phyloP scores from a whole-genome alignment of 2,329 filamentous ascomycete genomes.

The Aureobasidium sp. region DNA sequence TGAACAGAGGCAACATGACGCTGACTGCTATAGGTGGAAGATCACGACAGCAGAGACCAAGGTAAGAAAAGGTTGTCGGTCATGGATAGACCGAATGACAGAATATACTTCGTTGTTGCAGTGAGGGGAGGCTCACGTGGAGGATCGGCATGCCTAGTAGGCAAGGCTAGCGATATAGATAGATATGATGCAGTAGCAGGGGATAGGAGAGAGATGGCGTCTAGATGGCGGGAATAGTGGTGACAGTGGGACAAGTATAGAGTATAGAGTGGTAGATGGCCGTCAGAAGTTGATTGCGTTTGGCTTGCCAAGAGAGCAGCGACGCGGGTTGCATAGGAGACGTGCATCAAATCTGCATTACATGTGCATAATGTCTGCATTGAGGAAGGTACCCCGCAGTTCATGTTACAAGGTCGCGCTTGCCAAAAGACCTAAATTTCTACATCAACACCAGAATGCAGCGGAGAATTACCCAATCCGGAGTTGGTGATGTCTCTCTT shows the following conservation, averaged over 20 bases:
- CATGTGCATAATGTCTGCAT: not conserved
- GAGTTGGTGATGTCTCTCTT: slow-evolving; percentile 1
- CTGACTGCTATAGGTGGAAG: not conserved
- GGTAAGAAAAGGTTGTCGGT: not conserved
- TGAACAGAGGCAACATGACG: not conserved
- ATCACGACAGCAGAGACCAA: not conserved
- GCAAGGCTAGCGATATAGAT: not conserved
- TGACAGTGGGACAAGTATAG: not conserved
- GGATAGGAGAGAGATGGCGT: too few species aligned
- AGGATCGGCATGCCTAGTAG: not conserved
- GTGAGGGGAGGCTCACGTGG: not conserved
- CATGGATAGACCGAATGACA: not conserved
- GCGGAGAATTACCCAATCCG: not conserved
- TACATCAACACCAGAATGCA: not conserved
- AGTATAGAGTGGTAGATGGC: not conserved
- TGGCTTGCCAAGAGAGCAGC: not conserved
- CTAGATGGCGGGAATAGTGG: not conserved
- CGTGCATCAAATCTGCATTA: too few species aligned
- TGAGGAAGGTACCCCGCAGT: not conserved
- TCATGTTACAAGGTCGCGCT: not conserved
- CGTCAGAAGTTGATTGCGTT: not conserved
- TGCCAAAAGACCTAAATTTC: not conserved
- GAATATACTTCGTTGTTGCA: too few species aligned
- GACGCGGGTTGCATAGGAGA: not conserved
- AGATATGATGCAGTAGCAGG: not conserved